These are phyloP conservation scores for Boletellus ananas DNA, from an alignment of 768 basidiomycete genomes.

Conservation along the genomic window DNA sequence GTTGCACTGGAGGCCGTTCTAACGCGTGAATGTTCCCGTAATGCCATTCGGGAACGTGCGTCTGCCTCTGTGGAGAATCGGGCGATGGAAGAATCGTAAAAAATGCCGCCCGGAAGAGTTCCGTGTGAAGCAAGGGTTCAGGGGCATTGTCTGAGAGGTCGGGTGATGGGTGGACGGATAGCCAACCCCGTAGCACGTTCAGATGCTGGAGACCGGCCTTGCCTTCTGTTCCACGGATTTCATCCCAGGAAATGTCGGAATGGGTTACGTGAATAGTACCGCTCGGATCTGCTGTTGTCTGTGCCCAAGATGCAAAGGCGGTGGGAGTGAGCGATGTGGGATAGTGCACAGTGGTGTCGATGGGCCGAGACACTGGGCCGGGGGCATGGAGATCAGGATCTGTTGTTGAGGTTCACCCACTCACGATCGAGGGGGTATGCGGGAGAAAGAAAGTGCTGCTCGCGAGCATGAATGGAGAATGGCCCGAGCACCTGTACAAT, in stretches of 20 bases:
- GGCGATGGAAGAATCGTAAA: slow-evolving; percentile 60
- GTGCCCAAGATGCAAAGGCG: slow-evolving; percentile 56
- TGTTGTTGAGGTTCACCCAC: slow-evolving; percentile 8
- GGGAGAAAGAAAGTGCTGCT: slow-evolving; percentile 79
- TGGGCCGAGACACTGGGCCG: slow-evolving; percentile 8
- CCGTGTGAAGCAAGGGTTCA: slow-evolving; percentile 50
- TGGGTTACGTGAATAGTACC: slow-evolving; percentile 59
- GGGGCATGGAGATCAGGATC: not conserved
- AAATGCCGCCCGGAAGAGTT: slow-evolving; percentile 70
- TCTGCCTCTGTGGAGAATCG: slow-evolving; percentile 25
- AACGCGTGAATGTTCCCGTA: slow-evolving; percentile 81
- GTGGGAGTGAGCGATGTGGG: slow-evolving; percentile 49
- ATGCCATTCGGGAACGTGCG: slow-evolving; percentile 55
- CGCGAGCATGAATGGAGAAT: slow-evolving; percentile 79
- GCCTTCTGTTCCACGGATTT: slow-evolving; percentile 71
- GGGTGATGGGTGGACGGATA: slow-evolving; percentile 55
- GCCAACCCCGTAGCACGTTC: slow-evolving; percentile 58
- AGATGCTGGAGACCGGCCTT: slow-evolving; percentile 91
- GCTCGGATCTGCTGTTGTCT: slow-evolving; percentile 35
- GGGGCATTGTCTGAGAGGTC: not conserved
- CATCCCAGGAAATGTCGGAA: slow-evolving; percentile 60
- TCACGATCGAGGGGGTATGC: slow-evolving; percentile 67
- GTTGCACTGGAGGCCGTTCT: slow-evolving; percentile 47
- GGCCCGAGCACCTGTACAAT: slow-evolving; percentile 65
- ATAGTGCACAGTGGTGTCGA: slow-evolving; percentile 35